Evolutionary conservation across 1,139 yeast genomes (phyloP), one percentile per base, ranked within the genome.

Genomic region (Zygosaccharomyces sapae): DNA sequence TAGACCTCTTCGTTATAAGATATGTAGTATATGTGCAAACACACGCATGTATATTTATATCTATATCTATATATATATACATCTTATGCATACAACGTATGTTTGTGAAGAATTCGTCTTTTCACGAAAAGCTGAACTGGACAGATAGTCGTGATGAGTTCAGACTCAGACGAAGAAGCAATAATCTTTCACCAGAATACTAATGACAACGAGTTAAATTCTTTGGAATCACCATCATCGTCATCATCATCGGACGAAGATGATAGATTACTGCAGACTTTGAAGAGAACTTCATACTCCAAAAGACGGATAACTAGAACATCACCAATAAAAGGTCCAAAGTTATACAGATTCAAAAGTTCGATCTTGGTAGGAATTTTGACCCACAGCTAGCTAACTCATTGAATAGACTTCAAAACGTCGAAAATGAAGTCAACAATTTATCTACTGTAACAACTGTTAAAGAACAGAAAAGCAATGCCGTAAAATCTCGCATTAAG

Each of bases 301-400:
- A 27, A 27, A 9, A 9, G 8, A 10, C 30, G n/a, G n/a, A n/a
- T n/a, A n/a, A n/a, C 10, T 8, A 27, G 8, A 12, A 3, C 40
- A 18, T 7, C 9, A 1, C 20, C 33, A 24, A 5, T 8, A n/a
- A 30, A 35, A 16, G n/a, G 8, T 24, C 40, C 13, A 25, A 24
- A 12, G 22, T 9, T 25, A 35, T 49, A 13, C 13, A 31, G 31
- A 18, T 53, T 18, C 47, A 50, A 44, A 45, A 46, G 19, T 48
- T 47, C 31, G 52, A 54, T 37, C 42, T 52, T 12, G 57, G 57
- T 1, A 33, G 39, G 5, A 42, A 48, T 27, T 54, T 43, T 33
- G 55, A 54, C 39, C 44, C 45, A 3, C 43, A 38, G 6, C 34
- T 55, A 4, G 38, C 43, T 7, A 37, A 41, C 3, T 47, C 47